These are phyloP conservation scores for Casuarina cunninghamiana DNA, from an alignment of 306 rosid genomes.

Conservation along the genomic window DNA sequence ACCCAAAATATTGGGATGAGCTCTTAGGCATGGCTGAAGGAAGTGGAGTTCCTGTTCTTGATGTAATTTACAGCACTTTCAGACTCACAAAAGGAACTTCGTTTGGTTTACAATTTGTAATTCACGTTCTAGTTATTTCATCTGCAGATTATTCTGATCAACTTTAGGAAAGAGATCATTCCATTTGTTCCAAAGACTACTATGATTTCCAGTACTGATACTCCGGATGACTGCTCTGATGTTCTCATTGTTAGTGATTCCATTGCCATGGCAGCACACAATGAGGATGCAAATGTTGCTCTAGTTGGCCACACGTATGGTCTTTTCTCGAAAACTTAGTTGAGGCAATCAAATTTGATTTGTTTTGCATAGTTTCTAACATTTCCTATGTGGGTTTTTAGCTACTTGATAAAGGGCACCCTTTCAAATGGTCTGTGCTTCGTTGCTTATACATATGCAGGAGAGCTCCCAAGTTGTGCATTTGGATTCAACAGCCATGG, in stretches of 20 bases:
- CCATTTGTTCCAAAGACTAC: slow-evolving; percentile 58
- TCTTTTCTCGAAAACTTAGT: background rate
- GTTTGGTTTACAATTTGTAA: background rate
- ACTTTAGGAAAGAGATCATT: slow-evolving; percentile 85
- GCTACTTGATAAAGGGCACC: slow-evolving; percentile 72
- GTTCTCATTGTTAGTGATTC: slow-evolving; percentile 64
- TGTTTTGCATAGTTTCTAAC: background rate
- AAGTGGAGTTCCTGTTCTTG: slow-evolving; percentile 65
- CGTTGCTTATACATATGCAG: slow-evolving; percentile 81
- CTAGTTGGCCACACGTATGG: slow-evolving; percentile 79
- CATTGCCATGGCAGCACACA: slow-evolving; percentile 79
- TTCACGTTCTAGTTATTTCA: slow-evolving; percentile 9
- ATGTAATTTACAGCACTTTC: slow-evolving; percentile 37
- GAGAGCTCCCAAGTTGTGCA: slow-evolving; percentile 93
- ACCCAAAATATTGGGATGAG: slow-evolving; percentile 74
- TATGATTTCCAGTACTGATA: slow-evolving; percentile 21
- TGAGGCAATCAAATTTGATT: slow-evolving; percentile 5
- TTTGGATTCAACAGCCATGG: slow-evolving; percentile 71
- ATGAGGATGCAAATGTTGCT: slow-evolving; percentile 85
- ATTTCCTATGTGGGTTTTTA: slow-evolving; percentile 28
- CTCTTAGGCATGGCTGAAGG: slow-evolving; percentile 68
- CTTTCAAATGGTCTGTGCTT: slow-evolving; percentile 54
- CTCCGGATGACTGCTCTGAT: slow-evolving; percentile 74
- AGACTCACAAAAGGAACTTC: background rate
- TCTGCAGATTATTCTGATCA: slow-evolving; percentile 66